Evolutionary conservation across 129 eudicot genomes (phyloP).

Genomic region (Kitagawia praeruptora): DNA sequence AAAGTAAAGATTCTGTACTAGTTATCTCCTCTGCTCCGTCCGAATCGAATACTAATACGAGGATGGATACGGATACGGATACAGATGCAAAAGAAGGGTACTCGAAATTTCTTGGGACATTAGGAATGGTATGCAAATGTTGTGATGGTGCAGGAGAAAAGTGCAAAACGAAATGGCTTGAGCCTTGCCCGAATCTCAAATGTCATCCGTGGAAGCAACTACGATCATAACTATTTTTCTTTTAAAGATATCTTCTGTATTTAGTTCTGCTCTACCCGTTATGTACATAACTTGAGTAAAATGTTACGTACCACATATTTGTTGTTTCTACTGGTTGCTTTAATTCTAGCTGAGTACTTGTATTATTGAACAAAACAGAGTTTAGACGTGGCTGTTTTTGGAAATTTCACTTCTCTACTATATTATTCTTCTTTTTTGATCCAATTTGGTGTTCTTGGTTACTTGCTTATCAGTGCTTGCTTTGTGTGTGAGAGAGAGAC

Average conservation of each 20-base stretch:
- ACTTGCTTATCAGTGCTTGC: too few species aligned
- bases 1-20: background rate
- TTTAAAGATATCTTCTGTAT: background rate
- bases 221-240: background rate
- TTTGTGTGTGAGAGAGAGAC: too few species aligned
- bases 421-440: too few species aligned
- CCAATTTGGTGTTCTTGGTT: too few species aligned
- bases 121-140: constrained; percentile 56
- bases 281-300: background rate
- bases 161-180: constrained; percentile 18
- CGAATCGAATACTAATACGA: background rate
- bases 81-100: constrained; percentile 2
- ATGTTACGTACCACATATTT: background rate
- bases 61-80: background rate
- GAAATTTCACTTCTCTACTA: background rate
- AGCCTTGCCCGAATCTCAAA: constrained; percentile 7
- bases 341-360: background rate
- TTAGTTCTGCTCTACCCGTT: background rate
- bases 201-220: constrained; percentile 38
- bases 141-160: constrained; percentile 41
- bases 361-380: background rate
- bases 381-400: background rate
- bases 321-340: background rate
- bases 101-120: constrained; percentile 26
- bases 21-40: background rate